Conservation (phyloP, 768 basidiomycete genomes). For the Trametes coccinea region DNA sequence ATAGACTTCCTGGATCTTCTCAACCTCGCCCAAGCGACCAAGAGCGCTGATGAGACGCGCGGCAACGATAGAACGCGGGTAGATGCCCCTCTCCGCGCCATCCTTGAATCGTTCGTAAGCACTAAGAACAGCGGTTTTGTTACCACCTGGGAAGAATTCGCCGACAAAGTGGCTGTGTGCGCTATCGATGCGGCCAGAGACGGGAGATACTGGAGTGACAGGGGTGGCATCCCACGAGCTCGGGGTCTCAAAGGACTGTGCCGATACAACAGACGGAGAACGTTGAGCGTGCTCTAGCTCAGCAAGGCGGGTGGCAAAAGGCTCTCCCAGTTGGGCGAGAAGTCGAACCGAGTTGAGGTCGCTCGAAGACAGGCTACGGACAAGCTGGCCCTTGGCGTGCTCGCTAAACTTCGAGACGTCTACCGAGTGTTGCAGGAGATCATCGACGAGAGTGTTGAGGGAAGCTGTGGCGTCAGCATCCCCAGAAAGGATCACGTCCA, state of each 20-base stretch:
- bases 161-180: conserved; percentile 34
- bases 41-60: conserved; percentile 66
- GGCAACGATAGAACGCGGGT: conserved; percentile 53
- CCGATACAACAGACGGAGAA: conserved; percentile 6
- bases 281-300: conserved; percentile 14
- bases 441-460: conserved; percentile 12
- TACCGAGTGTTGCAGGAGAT: conserved; percentile 19
- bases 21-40: conserved; percentile 60
- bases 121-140: conserved; percentile 23
- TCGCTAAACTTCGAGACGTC: conserved; percentile 22
- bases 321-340: conserved; percentile 21
- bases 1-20: conserved; percentile 69
- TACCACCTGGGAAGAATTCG: conserved; percentile 25
- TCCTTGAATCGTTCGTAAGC: conserved; percentile 54
- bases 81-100: conserved; percentile 45
- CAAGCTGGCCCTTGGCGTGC: conserved; percentile 13
- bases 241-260: conserved; percentile 11
- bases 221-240: conserved; percentile 10
- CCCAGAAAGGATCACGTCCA: conserved; percentile 36
- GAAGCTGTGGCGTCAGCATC: conserved; percentile 17
- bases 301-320: conserved; percentile 10
- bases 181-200: conserved; percentile 27
- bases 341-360: conserved; percentile 17
- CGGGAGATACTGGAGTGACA: conserved; percentile 1
- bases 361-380: conserved; percentile 14